Evolutionary conservation across 768 basidiomycete genomes (phyloP), one percentile per base, ranked within the genome.

Genomic region (Hortiboletus campestris): DNA sequence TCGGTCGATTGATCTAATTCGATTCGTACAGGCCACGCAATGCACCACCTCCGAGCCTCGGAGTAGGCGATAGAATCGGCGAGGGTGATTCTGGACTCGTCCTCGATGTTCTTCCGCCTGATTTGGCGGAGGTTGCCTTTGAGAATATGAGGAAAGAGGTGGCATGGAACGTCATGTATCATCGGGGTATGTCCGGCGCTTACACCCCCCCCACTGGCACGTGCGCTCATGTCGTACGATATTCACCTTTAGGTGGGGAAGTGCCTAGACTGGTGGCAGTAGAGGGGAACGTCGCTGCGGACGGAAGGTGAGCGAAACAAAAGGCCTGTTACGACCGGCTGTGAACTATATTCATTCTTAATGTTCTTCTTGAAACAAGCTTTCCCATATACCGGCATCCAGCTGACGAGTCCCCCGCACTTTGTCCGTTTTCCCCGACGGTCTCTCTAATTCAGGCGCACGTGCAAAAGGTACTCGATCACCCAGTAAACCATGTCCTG

Each of bases 351-450:
- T 55, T 56, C 36, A 43, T 52, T 46, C 34, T 35, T 35, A 13
- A 9, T 31, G 17, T 45, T 25, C 47, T 13, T 16, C 14, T 38
- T 17, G 35, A 20, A 25, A 8, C 55, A 25, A 89, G 87, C 62
- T 84, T 83, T 65, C 90, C 91, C 6, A 77, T 92, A 49, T 93
- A 92, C 68, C 84, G 91, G 34, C 89, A 91, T 67, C 91, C 91
- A 14, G 82, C 89, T 3, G 90, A 93, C 66, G 81, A 85, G 61
- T 88, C 88, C 0, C 90, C 90, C 28, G 79, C 82, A 3, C 76
- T 91, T 29, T 70, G 72, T 13, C 79, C 81, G 2, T 91, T 90
- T 73, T 83, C 88, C 5, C 80, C 83, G 0, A 89, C 86, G 0
- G 86, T 92, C 22, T 74, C 80, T 2, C 65, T 72, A 22, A 91